Conservation (phyloP, 2,329 filamentous ascomycete species). For the Fusarium nanum region DNA sequence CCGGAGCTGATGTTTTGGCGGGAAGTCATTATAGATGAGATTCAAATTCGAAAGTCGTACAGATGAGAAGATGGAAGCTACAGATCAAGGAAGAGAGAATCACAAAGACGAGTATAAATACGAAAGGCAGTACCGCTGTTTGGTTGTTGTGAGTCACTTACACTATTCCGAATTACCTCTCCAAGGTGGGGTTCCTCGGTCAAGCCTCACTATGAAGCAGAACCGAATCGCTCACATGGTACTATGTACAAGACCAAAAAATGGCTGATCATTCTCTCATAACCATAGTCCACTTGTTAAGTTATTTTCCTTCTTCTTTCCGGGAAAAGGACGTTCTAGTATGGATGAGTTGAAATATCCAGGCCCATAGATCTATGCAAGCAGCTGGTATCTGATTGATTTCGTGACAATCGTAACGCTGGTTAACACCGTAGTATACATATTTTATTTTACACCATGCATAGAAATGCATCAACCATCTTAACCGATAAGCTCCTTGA, state of each 20-base stretch:
- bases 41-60: background rate
- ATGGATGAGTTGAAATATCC: background rate
- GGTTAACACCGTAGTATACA: conserved; percentile 40
- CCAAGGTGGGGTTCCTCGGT: background rate
- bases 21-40: conserved; percentile 44
- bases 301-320: background rate
- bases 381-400: conserved; percentile 19
- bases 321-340: no score
- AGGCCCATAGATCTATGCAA: conserved; percentile 11
- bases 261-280: background rate
- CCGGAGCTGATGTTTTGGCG: conserved; percentile 60
- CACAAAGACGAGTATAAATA: background rate
- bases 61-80: background rate
- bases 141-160: conserved; percentile 22
- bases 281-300: no score
- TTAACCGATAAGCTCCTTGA: conserved; percentile 62
- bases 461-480: background rate
- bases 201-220: background rate
- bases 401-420: conserved; percentile 8
- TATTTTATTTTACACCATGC: conserved; percentile 41
- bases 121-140: background rate
- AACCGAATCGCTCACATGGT: background rate
- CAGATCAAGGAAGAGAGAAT: no score
- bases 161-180: conserved; percentile 11
- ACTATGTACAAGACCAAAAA: background rate